A percentile compares a stretch with the other conserved stretches of the same genome.
phyloP scores from a whole-genome alignment of 805 yeast species.

The Ogataea corticis region DNA sequence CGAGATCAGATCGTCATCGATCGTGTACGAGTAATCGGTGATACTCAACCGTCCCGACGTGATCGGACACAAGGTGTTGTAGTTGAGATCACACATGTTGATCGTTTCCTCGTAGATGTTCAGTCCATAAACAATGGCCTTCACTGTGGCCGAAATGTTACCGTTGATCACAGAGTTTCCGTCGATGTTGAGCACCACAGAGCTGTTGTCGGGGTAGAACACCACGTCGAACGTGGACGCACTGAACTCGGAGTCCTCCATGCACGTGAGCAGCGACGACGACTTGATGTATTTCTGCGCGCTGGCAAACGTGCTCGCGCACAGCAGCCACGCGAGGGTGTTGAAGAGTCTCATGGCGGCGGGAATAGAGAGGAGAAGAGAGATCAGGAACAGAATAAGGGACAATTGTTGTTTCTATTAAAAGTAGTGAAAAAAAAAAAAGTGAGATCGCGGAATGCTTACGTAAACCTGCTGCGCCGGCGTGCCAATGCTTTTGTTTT shows the following conservation, averaged over 20 bases:
- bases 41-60: conserved; percentile 85
- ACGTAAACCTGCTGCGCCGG: background rate
- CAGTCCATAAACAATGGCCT: conserved; percentile 80
- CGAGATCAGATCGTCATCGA: conserved; percentile 43
- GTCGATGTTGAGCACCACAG: conserved; percentile 65
- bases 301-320: conserved; percentile 6
- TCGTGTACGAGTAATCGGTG: conserved; percentile 36
- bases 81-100: conserved; percentile 61
- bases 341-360: conserved; percentile 8
- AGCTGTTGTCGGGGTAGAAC: conserved; percentile 63
- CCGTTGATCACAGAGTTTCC: conserved; percentile 80
- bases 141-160: conserved; percentile 63
- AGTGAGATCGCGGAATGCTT: conserved; percentile 6
- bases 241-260: conserved; percentile 84
- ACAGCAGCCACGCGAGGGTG: conserved; percentile 9
- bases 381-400: background rate
- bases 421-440: background rate
- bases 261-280: conserved; percentile 82
- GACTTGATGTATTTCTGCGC: conserved; percentile 38
- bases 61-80: conserved; percentile 74
- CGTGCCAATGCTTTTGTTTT: too few relatives aligned
- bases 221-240: conserved; percentile 80
- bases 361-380: background rate
- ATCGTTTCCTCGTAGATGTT: conserved; percentile 55
- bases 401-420: background rate